Evolutionary conservation across 1,284 basidiomycete genomes (phyloP), one percentile per base, ranked within the genome.

Genomic region (Megacollybia platyphylla): DNA sequence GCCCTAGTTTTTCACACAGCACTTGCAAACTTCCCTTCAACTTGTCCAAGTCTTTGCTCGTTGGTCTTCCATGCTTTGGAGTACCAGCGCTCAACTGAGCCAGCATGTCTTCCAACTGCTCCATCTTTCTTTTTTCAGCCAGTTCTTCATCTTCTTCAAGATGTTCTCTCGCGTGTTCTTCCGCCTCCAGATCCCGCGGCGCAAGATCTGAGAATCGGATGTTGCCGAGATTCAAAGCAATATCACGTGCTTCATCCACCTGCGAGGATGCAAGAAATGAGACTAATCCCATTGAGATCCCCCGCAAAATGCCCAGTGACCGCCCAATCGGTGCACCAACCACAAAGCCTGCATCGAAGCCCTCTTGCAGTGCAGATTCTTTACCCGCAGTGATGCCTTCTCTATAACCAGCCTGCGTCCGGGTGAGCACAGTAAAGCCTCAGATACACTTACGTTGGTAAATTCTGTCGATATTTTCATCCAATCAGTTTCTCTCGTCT

Each of bases 311-410:
- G 4, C 88, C 88, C 5, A 91, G 54, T 48, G 81, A 66, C 24
- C 76, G 73, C 2, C 89, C 89, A 11, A 87, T 59, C 0, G 84
- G 84, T 1, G 71, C 79, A 17, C 88, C 87, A 15, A 79, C 66
- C 26, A 60, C 79, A 52, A 86, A 92, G 11, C 84, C 88, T 11
- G 68, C 64, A 55, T 93, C 84, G 52, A 92, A 92, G 0, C 87
- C 88, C 47, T 73, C 64, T 52, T 93, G 88, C 0, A 91, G 67
- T 7, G 76, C 75, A 1, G 70, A 66, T 58, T 89, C 83, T 57
- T 92, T 92, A 7, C 89, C 88, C 2, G 79, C 77, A 0, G 78
- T 84, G 50, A 92, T 89, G 20, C 88, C 89, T 59, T 91, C 87
- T 11, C 88, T 76, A 53, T 91, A 92, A 2, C 89, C 89, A 15